Evolutionary conservation across 148 eudicot species (phyloP).

Genomic region (Rhododendron williamsianum): DNA sequence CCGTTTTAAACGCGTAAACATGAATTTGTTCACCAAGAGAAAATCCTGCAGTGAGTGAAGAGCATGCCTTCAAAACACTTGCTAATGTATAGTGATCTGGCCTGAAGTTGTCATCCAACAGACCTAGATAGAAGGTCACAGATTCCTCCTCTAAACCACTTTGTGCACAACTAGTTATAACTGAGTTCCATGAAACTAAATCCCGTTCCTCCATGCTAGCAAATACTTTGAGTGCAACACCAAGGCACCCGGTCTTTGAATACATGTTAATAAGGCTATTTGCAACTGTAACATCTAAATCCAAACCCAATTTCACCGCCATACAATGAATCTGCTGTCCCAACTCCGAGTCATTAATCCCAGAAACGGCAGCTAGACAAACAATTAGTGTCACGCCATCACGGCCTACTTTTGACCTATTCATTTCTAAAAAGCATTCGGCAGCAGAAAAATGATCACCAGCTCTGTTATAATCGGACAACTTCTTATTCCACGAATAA

Average conservation of each 20-base stretch:
- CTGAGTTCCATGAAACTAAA: conserved; percentile 24
- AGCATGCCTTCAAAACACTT: conserved; percentile 11
- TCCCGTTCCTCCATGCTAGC: conserved; percentile 11
- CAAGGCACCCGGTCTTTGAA: conserved; percentile 15
- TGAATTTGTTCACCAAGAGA: conserved; percentile 22
- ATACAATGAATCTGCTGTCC: conserved; percentile 26
- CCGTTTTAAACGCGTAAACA: conserved; percentile 22
- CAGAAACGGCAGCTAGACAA: conserved; percentile 17
- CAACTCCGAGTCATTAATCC: conserved; percentile 11
- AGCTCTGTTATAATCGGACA: conserved; percentile 19
- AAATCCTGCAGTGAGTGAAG: conserved; percentile 10
- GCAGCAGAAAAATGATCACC: conserved; percentile 17
- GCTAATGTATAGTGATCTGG: conserved; percentile 1
- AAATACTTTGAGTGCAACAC: conserved; percentile 13
- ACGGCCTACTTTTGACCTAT: conserved; percentile 16
- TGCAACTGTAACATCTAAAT: conserved; percentile 10
- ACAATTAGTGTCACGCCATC: conserved; percentile 15
- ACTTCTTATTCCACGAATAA: conserved; percentile 14
- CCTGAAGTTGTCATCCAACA: background rate
- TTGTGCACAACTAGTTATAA: conserved; percentile 16
- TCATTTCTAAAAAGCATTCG: conserved; percentile 19
- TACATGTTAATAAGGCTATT: conserved; percentile 31
- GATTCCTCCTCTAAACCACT: conserved; percentile 20
- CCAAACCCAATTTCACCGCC: conserved; percentile 20
- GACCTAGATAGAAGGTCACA: conserved; percentile 9